These are phyloP conservation scores for Coemansia sp. DNA, from an alignment of 192 early-diverging fungal species.

Conservation along the genomic window DNA sequence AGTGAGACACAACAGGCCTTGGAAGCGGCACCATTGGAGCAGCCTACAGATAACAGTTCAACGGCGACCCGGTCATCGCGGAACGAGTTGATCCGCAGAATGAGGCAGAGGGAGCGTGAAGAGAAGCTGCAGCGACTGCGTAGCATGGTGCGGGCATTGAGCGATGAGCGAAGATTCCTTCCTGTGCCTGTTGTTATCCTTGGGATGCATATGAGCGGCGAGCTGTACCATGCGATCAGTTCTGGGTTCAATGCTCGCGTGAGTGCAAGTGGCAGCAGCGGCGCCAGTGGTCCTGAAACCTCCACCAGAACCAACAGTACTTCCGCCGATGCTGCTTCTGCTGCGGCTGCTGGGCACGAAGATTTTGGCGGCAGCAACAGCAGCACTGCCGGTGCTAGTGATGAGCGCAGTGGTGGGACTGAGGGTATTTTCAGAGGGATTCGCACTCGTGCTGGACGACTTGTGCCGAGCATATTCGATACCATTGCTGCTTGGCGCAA, in stretches of 20 bases:
- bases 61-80: not conserved
- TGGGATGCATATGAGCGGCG: slow-evolving; percentile 30
- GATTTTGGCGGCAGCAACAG: not conserved
- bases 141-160: slow-evolving; percentile 38
- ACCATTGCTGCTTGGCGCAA: not conserved
- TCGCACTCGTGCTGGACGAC: not conserved
- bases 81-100: slow-evolving; percentile 14
- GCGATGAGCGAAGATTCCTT: slow-evolving; percentile 33
- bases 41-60: not conserved
- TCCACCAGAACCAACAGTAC: not conserved
- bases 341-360: slow-evolving; percentile 1
- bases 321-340: not conserved
- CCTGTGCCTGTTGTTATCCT: slow-evolving; percentile 37
- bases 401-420: not conserved
- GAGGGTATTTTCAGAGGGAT: slow-evolving; percentile 4
- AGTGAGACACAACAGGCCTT: not conserved
- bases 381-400: too few species aligned
- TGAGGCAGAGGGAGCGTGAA: slow-evolving; percentile 17
- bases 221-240: slow-evolving; percentile 16
- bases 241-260: not conserved
- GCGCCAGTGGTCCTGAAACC: not conserved
- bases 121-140: slow-evolving; percentile 39
- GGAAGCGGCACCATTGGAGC: not conserved
- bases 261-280: not conserved
- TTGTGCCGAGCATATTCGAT: slow-evolving; percentile 1